These are phyloP conservation scores for Fusarium chlamydosporum DNA, from an alignment of 2,329 filamentous ascomycete genomes.

Conservation along the genomic window DNA sequence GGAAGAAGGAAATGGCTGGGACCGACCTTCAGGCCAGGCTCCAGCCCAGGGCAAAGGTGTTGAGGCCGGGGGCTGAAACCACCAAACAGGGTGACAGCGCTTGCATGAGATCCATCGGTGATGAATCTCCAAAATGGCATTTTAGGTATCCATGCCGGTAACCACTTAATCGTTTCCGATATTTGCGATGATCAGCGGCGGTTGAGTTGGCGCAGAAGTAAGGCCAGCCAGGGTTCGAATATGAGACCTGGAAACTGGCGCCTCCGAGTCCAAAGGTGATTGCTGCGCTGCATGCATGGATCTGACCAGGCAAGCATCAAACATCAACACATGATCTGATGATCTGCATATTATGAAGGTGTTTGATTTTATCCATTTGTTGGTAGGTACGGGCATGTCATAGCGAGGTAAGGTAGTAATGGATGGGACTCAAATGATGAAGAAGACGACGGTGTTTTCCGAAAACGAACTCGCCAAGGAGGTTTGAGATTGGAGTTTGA, in stretches of 20 bases:
- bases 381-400: neutral
- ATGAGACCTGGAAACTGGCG: constrained; percentile 6
- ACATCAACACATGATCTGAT: constrained; percentile 1
- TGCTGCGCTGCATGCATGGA: neutral
- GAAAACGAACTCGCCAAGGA: constrained; percentile 11
- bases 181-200: constrained; percentile 40
- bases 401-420: no score
- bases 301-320: neutral
- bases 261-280: neutral
- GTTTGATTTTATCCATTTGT: constrained; percentile 6
- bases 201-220: constrained; percentile 38
- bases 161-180: constrained; percentile 45
- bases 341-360: constrained; percentile 11
- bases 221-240: constrained; percentile 36
- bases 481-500: constrained; percentile 12
- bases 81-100: constrained; percentile 26
- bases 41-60: neutral
- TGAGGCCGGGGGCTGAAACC: constrained; percentile 22
- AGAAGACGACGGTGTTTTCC: constrained; percentile 13
- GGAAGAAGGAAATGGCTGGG: constrained; percentile 13
- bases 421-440: neutral
- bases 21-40: neutral
- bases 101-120: constrained; percentile 47
- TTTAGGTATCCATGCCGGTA: constrained; percentile 40
- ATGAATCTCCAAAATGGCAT: constrained; percentile 40